A percentile compares a stretch with the other conserved stretches of the same genome.
Evolutionary conservation across 805 yeast species (phyloP).

Genomic region (Clavispora vitiphila): DNA sequence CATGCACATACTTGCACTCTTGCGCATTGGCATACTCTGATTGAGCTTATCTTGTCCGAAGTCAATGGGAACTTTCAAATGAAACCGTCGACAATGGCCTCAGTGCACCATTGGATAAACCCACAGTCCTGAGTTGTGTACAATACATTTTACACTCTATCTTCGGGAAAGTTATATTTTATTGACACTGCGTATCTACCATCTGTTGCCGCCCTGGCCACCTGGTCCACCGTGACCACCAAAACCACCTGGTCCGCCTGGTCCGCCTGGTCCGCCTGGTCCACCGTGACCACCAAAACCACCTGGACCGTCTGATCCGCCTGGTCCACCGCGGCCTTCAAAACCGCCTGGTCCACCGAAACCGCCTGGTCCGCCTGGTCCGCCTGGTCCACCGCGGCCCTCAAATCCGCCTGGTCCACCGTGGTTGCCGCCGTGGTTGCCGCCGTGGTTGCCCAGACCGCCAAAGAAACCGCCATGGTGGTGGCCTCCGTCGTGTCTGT

Average conservation of each 20-base stretch:
- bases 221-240: slow-evolving; percentile 8
- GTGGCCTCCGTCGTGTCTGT: slow-evolving; percentile 4
- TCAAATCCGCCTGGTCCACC: slow-evolving; percentile 10
- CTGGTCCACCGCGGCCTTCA: slow-evolving; percentile 8
- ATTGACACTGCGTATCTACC: slow-evolving; percentile 1
- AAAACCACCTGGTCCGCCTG: slow-evolving; percentile 3
- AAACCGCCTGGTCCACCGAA: slow-evolving; percentile 8
- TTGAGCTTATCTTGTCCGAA: too few relatives aligned
- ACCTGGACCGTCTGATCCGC: slow-evolving; percentile 5
- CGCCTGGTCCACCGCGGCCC: slow-evolving; percentile 7
- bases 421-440: too few relatives aligned
- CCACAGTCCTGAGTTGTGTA: too few relatives aligned
- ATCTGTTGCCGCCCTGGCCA: slow-evolving; percentile 4
- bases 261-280: slow-evolving; percentile 3
- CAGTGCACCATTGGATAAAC: too few relatives aligned
- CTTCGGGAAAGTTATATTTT: too few relatives aligned
- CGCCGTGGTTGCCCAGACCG: slow-evolving; percentile 5
- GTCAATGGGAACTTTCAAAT: too few relatives aligned
- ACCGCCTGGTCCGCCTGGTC: slow-evolving; percentile 11
- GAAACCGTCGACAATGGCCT: too few relatives aligned
- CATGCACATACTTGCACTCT: too few relatives aligned
- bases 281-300: slow-evolving; percentile 8
- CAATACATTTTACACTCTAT: too few relatives aligned
- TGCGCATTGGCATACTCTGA: too few relatives aligned
- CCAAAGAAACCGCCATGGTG: slow-evolving; percentile 3